Conservation (phyloP, 352 stramenopile genomes). For the Elongisporangium anandrum region DNA sequence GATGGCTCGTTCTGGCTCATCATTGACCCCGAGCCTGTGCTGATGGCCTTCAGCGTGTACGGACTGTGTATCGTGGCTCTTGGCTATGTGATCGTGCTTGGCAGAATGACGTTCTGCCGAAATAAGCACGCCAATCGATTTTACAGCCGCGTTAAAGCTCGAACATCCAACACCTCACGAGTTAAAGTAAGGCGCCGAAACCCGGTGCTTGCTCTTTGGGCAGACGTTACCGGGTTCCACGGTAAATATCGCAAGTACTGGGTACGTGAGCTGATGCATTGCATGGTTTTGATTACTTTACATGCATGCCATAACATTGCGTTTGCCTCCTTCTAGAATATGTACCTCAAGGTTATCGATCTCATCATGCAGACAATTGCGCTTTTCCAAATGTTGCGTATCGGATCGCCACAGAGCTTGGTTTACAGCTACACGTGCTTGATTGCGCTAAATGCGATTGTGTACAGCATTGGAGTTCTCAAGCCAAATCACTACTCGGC, state of each 20-base stretch:
- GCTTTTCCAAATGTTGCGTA: slow-evolving; percentile 18
- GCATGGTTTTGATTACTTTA: too few relatives aligned
- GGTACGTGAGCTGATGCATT: slow-evolving; percentile 8
- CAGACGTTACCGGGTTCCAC: slow-evolving; percentile 12
- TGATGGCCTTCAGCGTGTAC: slow-evolving; percentile 11
- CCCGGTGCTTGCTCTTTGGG: slow-evolving; percentile 8
- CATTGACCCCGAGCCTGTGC: slow-evolving; percentile 7
- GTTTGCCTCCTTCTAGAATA: slow-evolving; percentile 14
- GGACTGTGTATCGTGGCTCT: slow-evolving; percentile 5
- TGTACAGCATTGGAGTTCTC: slow-evolving; percentile 8
- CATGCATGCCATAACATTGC: not conserved
- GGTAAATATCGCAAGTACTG: slow-evolving; percentile 27
- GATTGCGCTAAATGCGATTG: slow-evolving; percentile 13
- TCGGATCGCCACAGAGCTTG: slow-evolving; percentile 11
- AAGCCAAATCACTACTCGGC: slow-evolving; percentile 5
- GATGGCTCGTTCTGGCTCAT: slow-evolving; percentile 23
- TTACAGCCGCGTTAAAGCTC: not conserved
- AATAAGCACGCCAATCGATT: slow-evolving; percentile 1
- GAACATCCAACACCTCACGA: not conserved
- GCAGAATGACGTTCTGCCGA: slow-evolving; percentile 14
- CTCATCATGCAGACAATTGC: slow-evolving; percentile 15
- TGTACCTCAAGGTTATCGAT: slow-evolving; percentile 20
- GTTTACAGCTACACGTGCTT: slow-evolving; percentile 10
- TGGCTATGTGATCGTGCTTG: slow-evolving; percentile 10
- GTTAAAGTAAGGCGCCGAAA: not conserved